Evolutionary conservation across 208 protist species (phyloP).

Genomic region (Leptomonas seymouri): DNA sequence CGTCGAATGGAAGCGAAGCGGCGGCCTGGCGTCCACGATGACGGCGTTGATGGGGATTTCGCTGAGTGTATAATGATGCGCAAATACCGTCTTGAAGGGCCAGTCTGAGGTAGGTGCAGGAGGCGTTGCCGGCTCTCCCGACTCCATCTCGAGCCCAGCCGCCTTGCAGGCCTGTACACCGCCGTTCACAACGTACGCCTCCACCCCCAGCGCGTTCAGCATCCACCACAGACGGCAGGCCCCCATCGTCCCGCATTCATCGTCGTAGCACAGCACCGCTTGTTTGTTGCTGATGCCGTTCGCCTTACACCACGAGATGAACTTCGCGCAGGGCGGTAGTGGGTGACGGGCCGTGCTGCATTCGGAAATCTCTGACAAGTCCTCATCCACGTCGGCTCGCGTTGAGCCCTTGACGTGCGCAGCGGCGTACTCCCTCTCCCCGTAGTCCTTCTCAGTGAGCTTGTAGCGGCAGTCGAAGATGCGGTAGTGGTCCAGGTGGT

Average conservation of each 20-base stretch:
- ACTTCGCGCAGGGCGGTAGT: constrained; percentile 49
- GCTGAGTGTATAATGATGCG: constrained; percentile 35
- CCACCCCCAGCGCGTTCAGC: constrained; percentile 75
- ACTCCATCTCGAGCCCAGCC: constrained; percentile 46
- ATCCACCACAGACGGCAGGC: constrained; percentile 90
- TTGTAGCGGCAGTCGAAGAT: constrained; percentile 85
- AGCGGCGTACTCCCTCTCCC: constrained; percentile 50
- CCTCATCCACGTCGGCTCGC: constrained; percentile 58
- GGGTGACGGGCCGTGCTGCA: constrained; percentile 59
- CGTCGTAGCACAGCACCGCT: constrained; percentile 88
- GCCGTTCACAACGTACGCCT: constrained; percentile 84
- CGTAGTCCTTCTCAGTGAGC: constrained; percentile 44
- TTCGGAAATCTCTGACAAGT: constrained; percentile 36
- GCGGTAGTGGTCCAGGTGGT: constrained; percentile 39
- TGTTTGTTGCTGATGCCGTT: constrained; percentile 38
- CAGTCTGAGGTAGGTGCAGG: constrained; percentile 32
- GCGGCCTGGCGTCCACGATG: constrained; percentile 65
- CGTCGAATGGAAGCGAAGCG: constrained; percentile 58
- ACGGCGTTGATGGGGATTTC: constrained; percentile 57
- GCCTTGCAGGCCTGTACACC: constrained; percentile 60
- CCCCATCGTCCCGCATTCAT: constrained; percentile 72
- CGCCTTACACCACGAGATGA: constrained; percentile 67
- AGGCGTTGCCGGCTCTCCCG: constrained; percentile 16
- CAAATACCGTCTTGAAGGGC: constrained; percentile 49
- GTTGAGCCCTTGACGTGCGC: constrained; percentile 51